Conservation (phyloP, 306 rosid genomes). For the Herpetospermum pedunculosum region DNA sequence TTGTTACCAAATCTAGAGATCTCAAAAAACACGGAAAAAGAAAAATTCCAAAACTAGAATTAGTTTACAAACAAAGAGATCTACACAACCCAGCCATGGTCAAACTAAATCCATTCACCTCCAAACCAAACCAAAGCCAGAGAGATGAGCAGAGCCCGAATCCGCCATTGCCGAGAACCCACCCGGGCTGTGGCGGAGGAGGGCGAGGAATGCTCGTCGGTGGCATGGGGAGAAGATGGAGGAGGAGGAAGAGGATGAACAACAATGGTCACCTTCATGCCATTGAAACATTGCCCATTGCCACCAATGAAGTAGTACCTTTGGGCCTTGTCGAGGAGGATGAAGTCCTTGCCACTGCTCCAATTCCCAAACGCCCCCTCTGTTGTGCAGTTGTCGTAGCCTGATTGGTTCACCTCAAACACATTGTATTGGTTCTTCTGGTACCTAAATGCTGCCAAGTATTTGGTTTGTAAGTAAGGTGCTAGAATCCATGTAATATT, state of each 20-base stretch:
- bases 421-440: conserved; percentile 80
- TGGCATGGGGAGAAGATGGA: conserved; percentile 20
- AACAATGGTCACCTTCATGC: conserved; percentile 67
- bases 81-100: neutral
- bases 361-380: conserved; percentile 83
- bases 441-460: conserved; percentile 68
- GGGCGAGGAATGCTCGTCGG: conserved; percentile 10
- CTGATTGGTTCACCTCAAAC: conserved; percentile 80
- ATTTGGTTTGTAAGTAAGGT: neutral
- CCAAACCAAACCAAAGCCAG: conserved; percentile 10
- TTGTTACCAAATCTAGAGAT: neutral
- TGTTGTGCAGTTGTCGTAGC: conserved; percentile 78
- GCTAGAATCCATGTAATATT: no score
- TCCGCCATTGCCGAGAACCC: neutral
- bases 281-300: conserved; percentile 74
- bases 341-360: conserved; percentile 87
- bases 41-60: neutral
- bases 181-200: neutral
- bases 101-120: conserved; percentile 13
- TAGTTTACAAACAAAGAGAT: neutral
- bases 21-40: neutral
- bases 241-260: conserved; percentile 60
- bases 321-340: conserved; percentile 36
- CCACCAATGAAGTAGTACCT: conserved; percentile 83
- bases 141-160: neutral